Conservation (phyloP, 768 basidiomycete genomes). For the Mycena sanguinolenta region DNA sequence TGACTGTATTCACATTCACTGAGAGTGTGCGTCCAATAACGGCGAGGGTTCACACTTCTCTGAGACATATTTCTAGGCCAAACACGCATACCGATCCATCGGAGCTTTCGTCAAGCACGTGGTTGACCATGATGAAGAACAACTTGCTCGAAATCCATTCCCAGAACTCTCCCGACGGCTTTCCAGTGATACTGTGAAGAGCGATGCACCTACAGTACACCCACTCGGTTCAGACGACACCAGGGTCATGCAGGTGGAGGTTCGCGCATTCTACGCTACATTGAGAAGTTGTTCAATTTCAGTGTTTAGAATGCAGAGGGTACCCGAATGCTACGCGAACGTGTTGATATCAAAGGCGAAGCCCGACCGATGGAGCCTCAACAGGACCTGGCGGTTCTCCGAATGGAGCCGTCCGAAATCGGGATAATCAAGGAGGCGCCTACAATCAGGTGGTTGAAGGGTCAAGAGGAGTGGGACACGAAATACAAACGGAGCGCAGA, state of each 20-base stretch:
- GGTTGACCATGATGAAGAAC: constrained; percentile 52
- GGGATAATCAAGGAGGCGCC: constrained; percentile 83
- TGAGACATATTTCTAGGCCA: constrained; percentile 54
- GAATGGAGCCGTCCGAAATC: constrained; percentile 66
- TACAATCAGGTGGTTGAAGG: constrained; percentile 72
- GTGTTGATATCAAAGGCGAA: constrained; percentile 73
- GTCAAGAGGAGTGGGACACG: constrained; percentile 74
- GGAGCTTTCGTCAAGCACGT: constrained; percentile 71
- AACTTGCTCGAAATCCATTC: constrained; percentile 60
- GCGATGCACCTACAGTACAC: neutral
- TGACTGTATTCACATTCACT: constrained; percentile 80
- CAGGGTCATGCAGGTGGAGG: neutral
- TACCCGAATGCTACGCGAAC: constrained; percentile 75
- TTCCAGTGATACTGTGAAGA: constrained; percentile 28
- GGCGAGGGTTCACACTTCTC: neutral
- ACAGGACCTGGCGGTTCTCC: constrained; percentile 65
- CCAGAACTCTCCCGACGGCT: constrained; percentile 56
- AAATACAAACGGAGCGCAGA: constrained; percentile 58
- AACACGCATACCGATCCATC: constrained; percentile 71
- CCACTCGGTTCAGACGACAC: constrained; percentile 5
- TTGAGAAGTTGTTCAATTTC: neutral
- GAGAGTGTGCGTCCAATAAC: constrained; percentile 57
- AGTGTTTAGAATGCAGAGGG: constrained; percentile 17
- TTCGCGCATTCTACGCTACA: neutral
- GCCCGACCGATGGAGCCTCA: constrained; percentile 74